A percentile compares a stretch with the other conserved stretches of the same genome.
Evolutionary conservation across 805 yeast genomes (phyloP).

Genomic region (Spencermartinsiella europaea): DNA sequence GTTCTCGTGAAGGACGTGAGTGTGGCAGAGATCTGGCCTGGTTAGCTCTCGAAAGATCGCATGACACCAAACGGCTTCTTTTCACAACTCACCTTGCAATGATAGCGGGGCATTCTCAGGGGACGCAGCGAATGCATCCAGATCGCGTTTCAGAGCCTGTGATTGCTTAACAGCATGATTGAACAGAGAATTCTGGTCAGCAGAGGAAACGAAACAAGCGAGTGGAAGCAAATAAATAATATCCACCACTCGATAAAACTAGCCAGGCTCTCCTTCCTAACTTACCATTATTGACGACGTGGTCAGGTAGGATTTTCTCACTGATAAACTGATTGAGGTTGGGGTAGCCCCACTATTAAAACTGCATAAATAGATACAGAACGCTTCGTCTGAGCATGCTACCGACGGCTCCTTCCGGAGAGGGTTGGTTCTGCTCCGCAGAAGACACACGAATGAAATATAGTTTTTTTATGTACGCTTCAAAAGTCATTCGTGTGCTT

Average conservation of each 20-base stretch:
- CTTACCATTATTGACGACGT: neutral
- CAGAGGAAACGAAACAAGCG: neutral
- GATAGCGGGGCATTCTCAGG: constrained; percentile 69
- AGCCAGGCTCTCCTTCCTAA: too few relatives aligned
- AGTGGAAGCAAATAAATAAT: too few relatives aligned
- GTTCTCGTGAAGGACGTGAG: constrained; percentile 71
- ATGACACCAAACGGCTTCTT: neutral
- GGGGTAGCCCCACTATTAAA: too few relatives aligned
- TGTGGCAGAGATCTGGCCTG: constrained; percentile 70
- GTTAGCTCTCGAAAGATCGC: neutral
- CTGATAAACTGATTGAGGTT: neutral
- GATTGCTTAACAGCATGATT: constrained; percentile 89
- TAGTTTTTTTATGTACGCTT: too few relatives aligned
- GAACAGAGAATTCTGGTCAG: constrained; percentile 66
- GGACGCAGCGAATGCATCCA: constrained; percentile 52
- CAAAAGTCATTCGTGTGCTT: too few relatives aligned
- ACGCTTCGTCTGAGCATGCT: too few relatives aligned
- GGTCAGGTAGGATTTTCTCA: neutral
- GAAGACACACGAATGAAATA: too few relatives aligned
- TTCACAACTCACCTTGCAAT: constrained; percentile 46
- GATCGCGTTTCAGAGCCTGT: constrained; percentile 62
- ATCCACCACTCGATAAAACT: too few relatives aligned
- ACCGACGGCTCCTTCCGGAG: too few relatives aligned
- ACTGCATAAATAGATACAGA: too few relatives aligned
- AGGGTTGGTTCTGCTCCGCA: too few relatives aligned